Evolutionary conservation across 345 rosid species (phyloP), one percentile per base, ranked within the genome.

Genomic region (Melaleuca quinquenervia): DNA sequence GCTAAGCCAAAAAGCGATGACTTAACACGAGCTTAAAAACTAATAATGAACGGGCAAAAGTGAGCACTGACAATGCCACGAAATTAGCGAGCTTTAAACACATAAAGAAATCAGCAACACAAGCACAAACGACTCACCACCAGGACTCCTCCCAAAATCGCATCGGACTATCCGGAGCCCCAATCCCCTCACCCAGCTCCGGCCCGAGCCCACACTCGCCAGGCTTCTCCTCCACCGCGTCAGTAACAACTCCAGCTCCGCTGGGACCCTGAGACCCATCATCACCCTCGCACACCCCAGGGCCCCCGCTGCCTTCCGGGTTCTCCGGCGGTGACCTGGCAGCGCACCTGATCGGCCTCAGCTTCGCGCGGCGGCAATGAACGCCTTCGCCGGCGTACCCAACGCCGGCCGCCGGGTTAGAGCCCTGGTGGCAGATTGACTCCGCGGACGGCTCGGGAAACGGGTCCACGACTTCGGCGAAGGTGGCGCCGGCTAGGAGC

Each of bases 301-400:
- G 41, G 88, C 86, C 26, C 90, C 92, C 50, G 89, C 92, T 41
- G 86, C 86, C 52, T 84, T 86, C 78, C 76, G 87, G 5, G 87
- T 88, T 84, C 83, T 88, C 91, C 13, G 62, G 60, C 21, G 93
- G 86, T 50, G 91, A 84, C 90, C 91, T 86, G 52, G 75, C 90
- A 82, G 60, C 88, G 88, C 86, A 90, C 85, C 96, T 89, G 50
- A 94, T 91, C 3, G 98, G 96, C 56, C 91, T 92, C 53, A 94
- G 92, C 91, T 95, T 94, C 91, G 78, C 3, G 78, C 78, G 78
- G 22, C 78, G 22, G 78, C 24, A 8, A 2, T 70, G 78, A 41
- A 18, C 78, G 48, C 48, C 60, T 18, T 54, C 60, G 60, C 60
- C 60, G 60, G n/a, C n/a, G 11, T 18, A 54, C n/a, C 60, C n/a